A percentile compares a stretch with the other conserved stretches of the same genome.
Evolutionary conservation across 1,139 yeast species (phyloP).

Genomic region (Geotrichum citri-aurantii): DNA sequence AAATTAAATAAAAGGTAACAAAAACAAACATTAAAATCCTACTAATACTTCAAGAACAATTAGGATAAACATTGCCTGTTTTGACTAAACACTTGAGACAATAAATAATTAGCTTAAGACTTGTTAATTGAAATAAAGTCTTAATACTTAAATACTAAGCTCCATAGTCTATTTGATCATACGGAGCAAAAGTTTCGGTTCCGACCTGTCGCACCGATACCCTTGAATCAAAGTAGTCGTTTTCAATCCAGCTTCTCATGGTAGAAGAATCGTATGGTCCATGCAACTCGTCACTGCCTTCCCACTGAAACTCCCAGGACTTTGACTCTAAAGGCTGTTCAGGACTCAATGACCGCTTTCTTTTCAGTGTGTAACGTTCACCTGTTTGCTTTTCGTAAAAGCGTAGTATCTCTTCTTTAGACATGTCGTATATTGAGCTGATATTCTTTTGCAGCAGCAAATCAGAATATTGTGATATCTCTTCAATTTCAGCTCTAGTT

Average conservation of each 20-base stretch:
- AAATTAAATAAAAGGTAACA: background rate
- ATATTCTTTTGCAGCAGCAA: constrained; percentile 40
- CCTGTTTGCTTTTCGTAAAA: constrained; percentile 50
- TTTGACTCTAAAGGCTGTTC: constrained; percentile 4
- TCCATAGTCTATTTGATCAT: constrained; percentile 4
- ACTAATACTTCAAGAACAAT: background rate
- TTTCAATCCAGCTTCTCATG: constrained; percentile 55
- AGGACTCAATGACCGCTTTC: constrained; percentile 23
- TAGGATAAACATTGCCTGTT: background rate
- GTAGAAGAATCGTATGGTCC: constrained; percentile 57
- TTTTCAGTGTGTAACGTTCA: constrained; percentile 25
- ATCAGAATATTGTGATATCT: constrained; percentile 50
- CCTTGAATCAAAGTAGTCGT: constrained; percentile 48
- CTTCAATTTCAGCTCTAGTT: constrained; percentile 35
- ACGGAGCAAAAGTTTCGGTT: constrained; percentile 6
- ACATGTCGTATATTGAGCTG: constrained; percentile 47
- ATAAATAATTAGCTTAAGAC: background rate
- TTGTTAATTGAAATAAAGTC: background rate
- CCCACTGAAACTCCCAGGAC: constrained; percentile 61
- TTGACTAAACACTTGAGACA: background rate
- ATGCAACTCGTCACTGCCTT: constrained; percentile 44
- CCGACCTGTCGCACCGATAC: constrained; percentile 44
- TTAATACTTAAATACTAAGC: too few relatives aligned
- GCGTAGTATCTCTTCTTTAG: constrained; percentile 56
- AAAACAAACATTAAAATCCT: background rate